phyloP scores from a whole-genome alignment of 139 green algal genomes.

The Mesotaenium endlicherianum region DNA sequence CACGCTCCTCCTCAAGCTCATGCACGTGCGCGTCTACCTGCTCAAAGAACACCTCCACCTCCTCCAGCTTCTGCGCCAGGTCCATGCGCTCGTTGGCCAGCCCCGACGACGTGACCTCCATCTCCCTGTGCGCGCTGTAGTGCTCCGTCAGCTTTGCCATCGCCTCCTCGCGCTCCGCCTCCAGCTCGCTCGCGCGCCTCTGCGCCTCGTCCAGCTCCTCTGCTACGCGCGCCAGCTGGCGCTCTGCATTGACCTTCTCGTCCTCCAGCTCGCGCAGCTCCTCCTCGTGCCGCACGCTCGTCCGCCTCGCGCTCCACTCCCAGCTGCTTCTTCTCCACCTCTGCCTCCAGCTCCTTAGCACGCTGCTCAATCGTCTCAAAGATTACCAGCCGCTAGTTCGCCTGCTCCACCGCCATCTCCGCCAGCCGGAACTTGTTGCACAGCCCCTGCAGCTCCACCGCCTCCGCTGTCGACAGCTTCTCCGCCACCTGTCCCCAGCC shows the following conservation, averaged over 20 bases:
- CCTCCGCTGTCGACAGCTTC: no score
- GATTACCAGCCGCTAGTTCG: slow-evolving; percentile 14
- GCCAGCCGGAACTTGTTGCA: slow-evolving; percentile 13
- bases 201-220: neutral
- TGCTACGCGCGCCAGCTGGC: neutral
- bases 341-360: slow-evolving; percentile 8
- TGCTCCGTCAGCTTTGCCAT: neutral
- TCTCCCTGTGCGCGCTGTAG: neutral
- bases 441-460: slow-evolving; percentile 4
- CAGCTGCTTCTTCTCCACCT: slow-evolving; percentile 9
- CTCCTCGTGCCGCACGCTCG: neutral
- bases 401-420: slow-evolving; percentile 26
- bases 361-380: slow-evolving; percentile 20
- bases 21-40: neutral
- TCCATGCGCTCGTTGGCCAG: neutral
- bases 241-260: neutral
- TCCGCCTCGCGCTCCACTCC: neutral
- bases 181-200: neutral
- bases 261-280: neutral
- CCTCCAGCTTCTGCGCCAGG: neutral
- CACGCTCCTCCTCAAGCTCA: neutral
- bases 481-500: neutral
- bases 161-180: neutral
- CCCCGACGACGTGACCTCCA: neutral
- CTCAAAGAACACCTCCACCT: neutral